Evolutionary conservation across 2,329 filamentous ascomycete species (phyloP).

Genomic region (Trichocomaceae sp.): DNA sequence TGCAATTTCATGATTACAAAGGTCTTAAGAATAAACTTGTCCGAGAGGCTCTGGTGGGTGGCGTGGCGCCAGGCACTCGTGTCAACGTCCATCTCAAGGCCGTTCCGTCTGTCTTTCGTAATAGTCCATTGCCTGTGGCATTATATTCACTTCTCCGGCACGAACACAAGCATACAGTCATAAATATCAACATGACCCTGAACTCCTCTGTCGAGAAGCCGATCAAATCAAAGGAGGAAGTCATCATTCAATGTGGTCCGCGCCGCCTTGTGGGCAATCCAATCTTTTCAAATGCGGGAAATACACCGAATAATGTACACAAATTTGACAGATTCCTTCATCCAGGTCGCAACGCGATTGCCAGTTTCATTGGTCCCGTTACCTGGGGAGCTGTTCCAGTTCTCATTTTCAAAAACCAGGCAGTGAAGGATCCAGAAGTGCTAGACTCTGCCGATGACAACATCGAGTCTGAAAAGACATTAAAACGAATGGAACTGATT

Average conservation of each 20-base stretch:
- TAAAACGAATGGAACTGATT: conserved; percentile 60
- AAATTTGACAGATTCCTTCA: conserved; percentile 92
- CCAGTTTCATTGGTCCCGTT: conserved; percentile 80
- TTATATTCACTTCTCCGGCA: conserved; percentile 85
- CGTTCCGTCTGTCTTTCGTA: conserved; percentile 50
- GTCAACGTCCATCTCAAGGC: conserved; percentile 70
- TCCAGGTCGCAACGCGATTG: conserved; percentile 81
- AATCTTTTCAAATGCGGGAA: conserved; percentile 80
- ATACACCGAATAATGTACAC: conserved; percentile 92
- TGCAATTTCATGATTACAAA: conserved; percentile 86
- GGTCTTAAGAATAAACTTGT: conserved; percentile 68
- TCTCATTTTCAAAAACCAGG: conserved; percentile 68
- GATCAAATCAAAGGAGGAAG: conserved; percentile 83
- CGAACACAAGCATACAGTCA: conserved; percentile 85
- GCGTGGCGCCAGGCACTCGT: conserved; percentile 73
- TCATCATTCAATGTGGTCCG: conserved; percentile 86
- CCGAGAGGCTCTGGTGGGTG: conserved; percentile 81
- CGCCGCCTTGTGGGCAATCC: conserved; percentile 83
- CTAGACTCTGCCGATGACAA: conserved; percentile 41
- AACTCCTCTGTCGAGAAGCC: conserved; percentile 68
- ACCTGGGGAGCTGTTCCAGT: conserved; percentile 90
- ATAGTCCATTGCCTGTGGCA: conserved; percentile 53
- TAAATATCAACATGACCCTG: conserved; percentile 85
- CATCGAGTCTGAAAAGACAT: conserved; percentile 27
- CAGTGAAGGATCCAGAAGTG: conserved; percentile 31